Evolutionary conservation across 352 stramenopile species (phyloP).

Genomic region (Globisporangium megalacanthum): DNA sequence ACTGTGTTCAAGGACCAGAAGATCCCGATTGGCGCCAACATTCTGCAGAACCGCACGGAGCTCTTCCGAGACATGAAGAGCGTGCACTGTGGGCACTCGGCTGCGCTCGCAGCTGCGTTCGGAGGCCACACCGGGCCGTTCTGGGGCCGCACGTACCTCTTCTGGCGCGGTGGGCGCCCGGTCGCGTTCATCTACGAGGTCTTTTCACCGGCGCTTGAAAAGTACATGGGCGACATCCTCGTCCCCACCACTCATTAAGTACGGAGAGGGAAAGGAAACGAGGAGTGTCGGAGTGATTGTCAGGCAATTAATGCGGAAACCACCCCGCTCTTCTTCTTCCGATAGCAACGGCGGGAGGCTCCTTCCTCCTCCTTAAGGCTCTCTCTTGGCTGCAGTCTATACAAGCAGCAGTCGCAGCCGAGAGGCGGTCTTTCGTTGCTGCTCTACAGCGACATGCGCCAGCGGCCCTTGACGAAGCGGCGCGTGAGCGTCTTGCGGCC

Average conservation of each 20-base stretch:
- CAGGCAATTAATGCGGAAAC: background rate
- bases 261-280: background rate
- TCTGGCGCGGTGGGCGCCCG: conserved; percentile 73
- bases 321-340: background rate
- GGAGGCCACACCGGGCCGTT: conserved; percentile 50
- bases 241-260: conserved; percentile 6
- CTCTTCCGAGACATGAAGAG: conserved; percentile 84
- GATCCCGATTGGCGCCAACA: conserved; percentile 81
- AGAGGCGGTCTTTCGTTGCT: background rate
- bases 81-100: conserved; percentile 62
- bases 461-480: conserved; percentile 77
- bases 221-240: conserved; percentile 76
- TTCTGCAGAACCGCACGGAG: conserved; percentile 76
- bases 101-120: conserved; percentile 57
- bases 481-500: conserved; percentile 77
- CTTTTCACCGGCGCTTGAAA: conserved; percentile 70
- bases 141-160: conserved; percentile 83
- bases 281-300: conserved; percentile 6
- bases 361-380: too few species aligned
- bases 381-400: too few species aligned
- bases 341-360: background rate
- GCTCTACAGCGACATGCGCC: conserved; percentile 75
- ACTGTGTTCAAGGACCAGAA: conserved; percentile 75
- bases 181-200: conserved; percentile 88
- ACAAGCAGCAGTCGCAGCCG: background rate